Conservation (phyloP, 495 filamentous ascomycete genomes). For the Aspergillus nanangensis region DNA sequence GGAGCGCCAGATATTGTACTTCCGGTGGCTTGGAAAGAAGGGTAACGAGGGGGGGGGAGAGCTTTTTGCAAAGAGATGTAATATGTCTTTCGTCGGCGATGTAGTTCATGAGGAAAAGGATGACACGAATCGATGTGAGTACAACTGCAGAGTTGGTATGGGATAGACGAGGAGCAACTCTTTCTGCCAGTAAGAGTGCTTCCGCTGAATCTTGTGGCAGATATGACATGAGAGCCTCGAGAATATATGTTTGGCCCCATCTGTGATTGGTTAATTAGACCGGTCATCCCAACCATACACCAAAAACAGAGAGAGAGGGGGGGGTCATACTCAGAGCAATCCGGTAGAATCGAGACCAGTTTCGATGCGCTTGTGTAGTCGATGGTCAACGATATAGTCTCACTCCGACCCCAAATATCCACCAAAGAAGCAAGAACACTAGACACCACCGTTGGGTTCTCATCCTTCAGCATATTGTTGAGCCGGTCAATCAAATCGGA, state of each 20-base stretch:
- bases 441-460: constrained; percentile 95
- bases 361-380: constrained; percentile 97
- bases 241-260: constrained; percentile 99
- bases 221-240: constrained; percentile 97
- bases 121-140: constrained; percentile 89
- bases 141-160: constrained; percentile 97
- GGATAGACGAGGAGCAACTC: constrained; percentile 87
- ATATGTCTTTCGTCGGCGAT: constrained; percentile 92
- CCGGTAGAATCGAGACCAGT: constrained; percentile 91
- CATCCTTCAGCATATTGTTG: constrained; percentile 85
- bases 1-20: constrained; percentile 91
- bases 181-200: constrained; percentile 84
- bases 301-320: too few relatives aligned
- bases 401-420: constrained; percentile 98
- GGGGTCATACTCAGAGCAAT: constrained; percentile 85
- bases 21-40: constrained; percentile 94
- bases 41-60: constrained; percentile 94
- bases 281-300: not conserved
- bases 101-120: constrained; percentile 99
- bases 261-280: constrained; percentile 45
- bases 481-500: constrained; percentile 90
- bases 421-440: constrained; percentile 88
- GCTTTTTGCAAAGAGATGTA: constrained; percentile 79
- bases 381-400: constrained; percentile 96
- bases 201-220: constrained; percentile 88